A percentile compares a stretch with the other conserved stretches of the same genome.
Evolutionary conservation across 2,329 filamentous ascomycete species (phyloP).

Genomic region (Aspergillus felis): DNA sequence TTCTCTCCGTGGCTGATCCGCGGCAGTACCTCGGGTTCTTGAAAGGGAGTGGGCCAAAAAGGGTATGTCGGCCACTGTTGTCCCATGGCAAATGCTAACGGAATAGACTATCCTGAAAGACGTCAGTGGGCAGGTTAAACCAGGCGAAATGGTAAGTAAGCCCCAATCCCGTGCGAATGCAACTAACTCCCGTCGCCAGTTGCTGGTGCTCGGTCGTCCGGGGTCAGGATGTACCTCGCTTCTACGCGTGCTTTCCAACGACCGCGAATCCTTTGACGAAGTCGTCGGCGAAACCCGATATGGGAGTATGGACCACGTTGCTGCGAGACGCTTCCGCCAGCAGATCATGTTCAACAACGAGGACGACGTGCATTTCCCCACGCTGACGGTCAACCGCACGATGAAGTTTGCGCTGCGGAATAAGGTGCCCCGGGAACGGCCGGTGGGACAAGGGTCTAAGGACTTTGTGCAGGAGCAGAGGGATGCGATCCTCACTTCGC

Average conservation of each 20-base stretch:
- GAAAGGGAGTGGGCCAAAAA: conserved; percentile 18
- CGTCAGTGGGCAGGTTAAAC: conserved; percentile 38
- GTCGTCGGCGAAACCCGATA: conserved; percentile 53
- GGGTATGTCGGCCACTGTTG: conserved; percentile 15
- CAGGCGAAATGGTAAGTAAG: conserved; percentile 41
- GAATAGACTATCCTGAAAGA: conserved; percentile 38
- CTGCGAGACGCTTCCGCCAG: conserved; percentile 40
- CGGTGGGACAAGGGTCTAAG: conserved; percentile 15
- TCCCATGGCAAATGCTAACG: not conserved
- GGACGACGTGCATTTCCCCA: conserved; percentile 70
- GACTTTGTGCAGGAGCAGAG: conserved; percentile 28
- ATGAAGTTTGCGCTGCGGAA: conserved; percentile 66
- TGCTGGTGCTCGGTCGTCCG: conserved; percentile 64
- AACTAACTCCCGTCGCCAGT: conserved; percentile 26
- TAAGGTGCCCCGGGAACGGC: conserved; percentile 28
- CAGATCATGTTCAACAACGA: conserved; percentile 69
- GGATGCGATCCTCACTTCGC: conserved; percentile 30
- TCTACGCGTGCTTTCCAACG: conserved; percentile 65
- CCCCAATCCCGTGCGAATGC: not conserved
- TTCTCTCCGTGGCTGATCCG: conserved; percentile 31
- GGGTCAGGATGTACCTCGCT: conserved; percentile 68
- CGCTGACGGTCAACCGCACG: conserved; percentile 69
- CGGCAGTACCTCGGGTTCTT: conserved; percentile 24
- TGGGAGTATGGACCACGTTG: conserved; percentile 50
- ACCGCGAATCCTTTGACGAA: conserved; percentile 55